Base-by-base conservation (phyloP, 768 basidiomycete genomes). In the Cystoderma amianthinum region DNA sequence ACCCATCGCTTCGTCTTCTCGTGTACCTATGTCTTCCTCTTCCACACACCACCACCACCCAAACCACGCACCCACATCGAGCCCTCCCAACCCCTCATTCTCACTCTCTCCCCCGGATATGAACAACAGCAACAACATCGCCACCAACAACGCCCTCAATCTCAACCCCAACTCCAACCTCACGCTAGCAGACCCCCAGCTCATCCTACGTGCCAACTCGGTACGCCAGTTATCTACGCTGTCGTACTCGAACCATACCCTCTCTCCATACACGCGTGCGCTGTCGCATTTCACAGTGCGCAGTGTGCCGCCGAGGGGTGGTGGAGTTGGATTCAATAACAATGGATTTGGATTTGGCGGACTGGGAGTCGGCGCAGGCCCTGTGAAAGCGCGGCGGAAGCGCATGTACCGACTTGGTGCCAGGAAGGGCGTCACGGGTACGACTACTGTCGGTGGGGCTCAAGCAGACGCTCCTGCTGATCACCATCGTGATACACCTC, bases 241-340 rank as follows among this genome's bases (percentile, higher is more conserved):
- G 35, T 82, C 80, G 15, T 74, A 83, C 50, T 92, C 91, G 1
- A 91, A 96, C 53, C 95, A 96, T 54, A 99, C 95, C 0, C 67
- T 99, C 2, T 91, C 87, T 1, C 95, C 94, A 0, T 97, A 95
- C 60, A 96, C 94, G 4, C 80, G 91, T 41, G 82, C 85, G 11
- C 71, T 92, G 20, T 83, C 86, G 45, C 92, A 96, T 60, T 94
- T 95, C 58, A 90, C 93, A 1, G 91, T 96, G 10, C 77, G 93
- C 22, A 90, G 88, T 44, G 87, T 84, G 17, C 92, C 91, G 1
- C 86, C 82, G 15, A 67, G 78, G 22, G 54, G 51, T 7, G 54
- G 57, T 5, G 57, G 60, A 18, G 39, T 54, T 2, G 45, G 45
- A 17, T 46, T 49, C 12, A 25, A 47, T 3, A 39, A 44, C 11